A percentile compares a stretch with the other conserved stretches of the same genome.
phyloP scores from a whole-genome alignment of 2,329 filamentous ascomycete genomes.

The Onygena corvina region DNA sequence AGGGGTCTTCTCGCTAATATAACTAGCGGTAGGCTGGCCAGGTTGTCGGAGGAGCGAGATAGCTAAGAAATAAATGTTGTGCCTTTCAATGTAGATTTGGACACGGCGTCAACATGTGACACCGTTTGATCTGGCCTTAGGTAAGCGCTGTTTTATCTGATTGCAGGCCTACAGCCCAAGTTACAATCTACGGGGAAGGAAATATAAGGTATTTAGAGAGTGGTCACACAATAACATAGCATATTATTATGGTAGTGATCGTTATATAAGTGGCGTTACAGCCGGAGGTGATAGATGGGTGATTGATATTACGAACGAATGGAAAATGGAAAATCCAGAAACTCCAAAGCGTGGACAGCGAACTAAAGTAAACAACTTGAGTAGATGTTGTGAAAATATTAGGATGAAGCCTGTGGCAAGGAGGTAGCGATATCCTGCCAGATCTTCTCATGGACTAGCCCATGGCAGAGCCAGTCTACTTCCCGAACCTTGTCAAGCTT shows the following conservation, averaged over 20 bases:
- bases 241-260: too few species aligned
- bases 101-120: neutral
- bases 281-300: neutral
- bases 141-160: too few species aligned
- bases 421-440: conserved; percentile 20
- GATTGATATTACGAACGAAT: neutral
- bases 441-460: conserved; percentile 45
- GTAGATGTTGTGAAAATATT: neutral
- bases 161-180: too few species aligned
- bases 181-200: too few species aligned
- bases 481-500: conserved; percentile 45
- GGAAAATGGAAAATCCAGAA: neutral
- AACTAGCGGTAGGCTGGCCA: neutral
- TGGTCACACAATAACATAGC: too few species aligned
- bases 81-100: too few species aligned
- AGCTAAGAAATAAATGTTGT: too few species aligned
- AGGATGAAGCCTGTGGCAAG: neutral
- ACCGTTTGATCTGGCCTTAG: too few species aligned
- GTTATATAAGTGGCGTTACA: conserved; percentile 6
- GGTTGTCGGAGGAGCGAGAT: neutral
- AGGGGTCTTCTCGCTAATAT: neutral
- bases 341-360: neutral
- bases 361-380: neutral
- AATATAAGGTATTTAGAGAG: too few species aligned
- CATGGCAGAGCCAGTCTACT: conserved; percentile 49